Evolutionary conservation across 1,284 basidiomycete genomes (phyloP).

Genomic region (Filobasidium uniguttulatum): DNA sequence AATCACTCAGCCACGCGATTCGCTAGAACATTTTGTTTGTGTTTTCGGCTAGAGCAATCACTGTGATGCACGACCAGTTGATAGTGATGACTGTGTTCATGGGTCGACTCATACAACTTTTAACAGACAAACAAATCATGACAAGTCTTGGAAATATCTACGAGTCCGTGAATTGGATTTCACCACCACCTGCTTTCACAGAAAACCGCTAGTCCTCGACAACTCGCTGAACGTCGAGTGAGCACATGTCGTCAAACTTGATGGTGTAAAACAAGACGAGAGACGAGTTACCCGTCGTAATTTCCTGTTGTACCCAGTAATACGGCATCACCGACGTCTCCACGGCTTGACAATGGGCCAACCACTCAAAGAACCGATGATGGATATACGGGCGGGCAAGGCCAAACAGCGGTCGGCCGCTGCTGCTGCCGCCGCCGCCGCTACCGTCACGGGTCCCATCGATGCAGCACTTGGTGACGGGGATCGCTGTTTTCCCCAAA

Average conservation of each 20-base stretch:
- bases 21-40: too few relatives aligned
- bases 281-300: neutral
- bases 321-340: neutral
- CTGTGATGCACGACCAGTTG: too few relatives aligned
- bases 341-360: neutral
- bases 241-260: neutral
- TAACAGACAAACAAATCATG: too few relatives aligned
- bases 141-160: too few relatives aligned
- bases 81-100: too few relatives aligned
- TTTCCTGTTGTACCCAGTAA: conserved; percentile 6
- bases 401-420: neutral
- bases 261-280: neutral
- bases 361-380: neutral
- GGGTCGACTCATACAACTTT: too few relatives aligned
- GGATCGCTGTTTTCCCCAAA: neutral
- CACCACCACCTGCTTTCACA: too few relatives aligned
- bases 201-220: too few relatives aligned
- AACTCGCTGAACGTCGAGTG: neutral
- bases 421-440: neutral
- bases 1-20: too few relatives aligned
- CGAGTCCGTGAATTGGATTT: too few relatives aligned
- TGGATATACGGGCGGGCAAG: neutral
- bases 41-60: too few relatives aligned
- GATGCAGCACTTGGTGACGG: neutral
- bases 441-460: neutral